Conservation (phyloP, 495 filamentous ascomycete genomes). For the Penicillium ucsense region DNA sequence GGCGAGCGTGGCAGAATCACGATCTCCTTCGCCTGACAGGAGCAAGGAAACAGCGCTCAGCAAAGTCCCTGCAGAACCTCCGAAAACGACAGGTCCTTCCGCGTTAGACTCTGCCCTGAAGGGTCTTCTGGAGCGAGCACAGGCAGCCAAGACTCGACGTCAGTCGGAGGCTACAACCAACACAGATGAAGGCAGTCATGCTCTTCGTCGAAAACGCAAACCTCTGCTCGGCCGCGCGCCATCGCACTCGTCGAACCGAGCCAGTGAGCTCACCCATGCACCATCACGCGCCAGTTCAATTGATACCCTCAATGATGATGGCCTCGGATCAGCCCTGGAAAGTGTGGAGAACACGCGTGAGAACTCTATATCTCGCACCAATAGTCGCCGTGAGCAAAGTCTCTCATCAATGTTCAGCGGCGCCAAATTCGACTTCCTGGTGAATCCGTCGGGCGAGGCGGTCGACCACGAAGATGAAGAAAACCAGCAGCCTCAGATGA, state of each 20-base stretch:
- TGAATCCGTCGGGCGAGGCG: conserved; percentile 9
- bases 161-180: conserved; percentile 7
- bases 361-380: conserved; percentile 17
- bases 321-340: conserved; percentile 37
- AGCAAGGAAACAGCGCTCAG: conserved; percentile 1
- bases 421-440: conserved; percentile 24
- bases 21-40: conserved; percentile 16
- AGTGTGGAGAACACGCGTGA: conserved; percentile 21
- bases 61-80: conserved; percentile 6
- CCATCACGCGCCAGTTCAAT: conserved; percentile 43
- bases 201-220: conserved; percentile 21
- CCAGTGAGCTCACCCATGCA: conserved; percentile 8
- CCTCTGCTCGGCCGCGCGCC: conserved; percentile 42
- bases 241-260: conserved; percentile 28
- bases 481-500: conserved; percentile 34
- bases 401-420: conserved; percentile 26
- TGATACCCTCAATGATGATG: conserved; percentile 47
- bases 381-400: conserved; percentile 19
- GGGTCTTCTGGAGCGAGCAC: conserved; percentile 33
- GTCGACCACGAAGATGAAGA: conserved; percentile 25
- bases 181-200: conserved; percentile 9
- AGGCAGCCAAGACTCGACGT: conserved; percentile 26
- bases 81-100: conserved; percentile 15
- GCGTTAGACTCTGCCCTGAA: conserved; percentile 30
- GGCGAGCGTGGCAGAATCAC: conserved; percentile 20